Base-by-base conservation (phyloP, 768 basidiomycete genomes). In the Mrakia frigida region DNA sequence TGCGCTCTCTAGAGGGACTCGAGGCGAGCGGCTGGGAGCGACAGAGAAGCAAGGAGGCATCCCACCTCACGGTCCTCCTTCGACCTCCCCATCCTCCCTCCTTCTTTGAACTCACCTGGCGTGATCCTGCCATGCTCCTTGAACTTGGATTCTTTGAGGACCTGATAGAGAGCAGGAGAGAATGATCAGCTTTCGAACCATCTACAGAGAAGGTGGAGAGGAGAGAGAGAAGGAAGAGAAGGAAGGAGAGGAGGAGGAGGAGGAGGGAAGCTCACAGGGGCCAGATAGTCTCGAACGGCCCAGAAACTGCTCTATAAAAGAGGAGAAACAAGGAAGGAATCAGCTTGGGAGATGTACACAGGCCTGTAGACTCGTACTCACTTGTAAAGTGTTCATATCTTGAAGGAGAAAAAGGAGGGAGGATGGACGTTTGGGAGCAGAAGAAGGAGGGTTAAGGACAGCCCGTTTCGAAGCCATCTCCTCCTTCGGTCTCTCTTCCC, bases 51-150 rank as follows among this genome's bases (percentile, higher is more conserved):
- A n/a, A 56, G 5, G 56, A n/a, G 53, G 23, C 23, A 53, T 25
- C 46, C 10, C 16, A 16, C 14, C n/a, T n/a, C 7, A 56, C 11
- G n/a, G 56, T n/a, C 13, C 56, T 56, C 56, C 52, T 28, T 39
- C 71, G 56, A 59, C 16, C 35, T 23, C 10, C 5, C 13, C 52
- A 2, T n/a, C 59, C 33, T 16, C 23, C 53, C 9, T 23, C 28
- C n/a, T n/a, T 23, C 33, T 33, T 18, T 16, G 18, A 5, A 79
- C 82, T 53, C 52, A 94, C 93, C 94, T 78, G 94, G 94, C 25
- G 92, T 97, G 80, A 98, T 95, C 73, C 95, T 88, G 10, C 97
- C 97, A 81, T 96, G 93, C 84, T 99, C 97, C 84, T 96, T 98
- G 87, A 99, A 99, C 84, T 98, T 98, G 86, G 92, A 94, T 85